These are phyloP conservation scores for Pyrenula massariospora DNA, from an alignment of 495 filamentous ascomycete genomes.

Conservation along the genomic window DNA sequence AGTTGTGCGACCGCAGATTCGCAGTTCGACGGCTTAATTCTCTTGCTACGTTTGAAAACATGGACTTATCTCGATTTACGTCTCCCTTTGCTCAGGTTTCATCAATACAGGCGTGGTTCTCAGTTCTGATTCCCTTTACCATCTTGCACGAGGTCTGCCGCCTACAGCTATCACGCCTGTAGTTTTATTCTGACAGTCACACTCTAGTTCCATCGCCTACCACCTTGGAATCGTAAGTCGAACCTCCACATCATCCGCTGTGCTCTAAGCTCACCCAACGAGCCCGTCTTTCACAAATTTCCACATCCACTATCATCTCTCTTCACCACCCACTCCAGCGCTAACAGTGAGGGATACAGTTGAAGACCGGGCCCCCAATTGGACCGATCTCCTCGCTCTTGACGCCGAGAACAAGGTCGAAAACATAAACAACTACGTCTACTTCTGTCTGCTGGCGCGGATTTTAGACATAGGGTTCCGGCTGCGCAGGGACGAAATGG, in stretches of 20 bases:
- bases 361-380: not conserved
- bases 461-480: not conserved
- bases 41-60: no score
- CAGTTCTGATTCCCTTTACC: not conserved
- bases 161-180: not conserved
- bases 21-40: not conserved
- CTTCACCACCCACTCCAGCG: not conserved
- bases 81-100: not conserved
- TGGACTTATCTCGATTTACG: not conserved
- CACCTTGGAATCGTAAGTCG: not conserved
- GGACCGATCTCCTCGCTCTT: not conserved
- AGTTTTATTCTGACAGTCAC: not conserved
- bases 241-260: not conserved
- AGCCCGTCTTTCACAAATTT: not conserved
- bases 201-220: not conserved
- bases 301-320: not conserved
- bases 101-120: not conserved
- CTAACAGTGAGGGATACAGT: not conserved
- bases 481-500: not conserved
- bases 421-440: not conserved
- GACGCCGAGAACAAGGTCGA: not conserved
- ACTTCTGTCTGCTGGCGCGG: not conserved
- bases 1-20: not conserved
- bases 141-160: not conserved
- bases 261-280: not conserved